Evolutionary conservation across 176 grass and related monocot species (phyloP).

Genomic region (Miscanthus lutarioriparius): DNA sequence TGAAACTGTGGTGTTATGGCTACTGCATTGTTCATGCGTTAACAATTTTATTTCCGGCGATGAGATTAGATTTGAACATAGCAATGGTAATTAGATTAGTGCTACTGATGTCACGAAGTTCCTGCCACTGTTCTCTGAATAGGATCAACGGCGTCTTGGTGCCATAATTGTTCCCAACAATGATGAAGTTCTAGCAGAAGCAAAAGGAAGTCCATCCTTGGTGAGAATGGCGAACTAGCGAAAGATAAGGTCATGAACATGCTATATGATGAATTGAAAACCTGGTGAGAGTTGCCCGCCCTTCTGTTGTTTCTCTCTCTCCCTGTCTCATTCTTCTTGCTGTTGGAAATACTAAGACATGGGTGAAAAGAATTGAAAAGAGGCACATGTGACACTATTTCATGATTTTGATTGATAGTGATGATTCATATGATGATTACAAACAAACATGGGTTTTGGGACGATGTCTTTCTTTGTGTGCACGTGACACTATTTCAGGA

Average conservation of each 20-base stretch:
- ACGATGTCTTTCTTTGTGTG: neutral
- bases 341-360: neutral
- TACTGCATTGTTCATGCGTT: neutral
- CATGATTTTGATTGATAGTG: neutral
- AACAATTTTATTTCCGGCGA: neutral
- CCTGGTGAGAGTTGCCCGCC: constrained; percentile 48
- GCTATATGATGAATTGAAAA: constrained; percentile 68
- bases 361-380: neutral
- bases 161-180: constrained; percentile 90
- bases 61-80: constrained; percentile 1
- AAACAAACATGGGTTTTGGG: neutral
- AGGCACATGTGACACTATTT: neutral
- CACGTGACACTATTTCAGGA: neutral
- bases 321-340: neutral
- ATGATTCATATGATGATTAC: neutral
- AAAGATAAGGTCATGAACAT: constrained; percentile 61
- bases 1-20: neutral
- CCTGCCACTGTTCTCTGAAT: constrained; percentile 20
- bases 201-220: constrained; percentile 45
- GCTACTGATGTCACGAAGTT: neutral
- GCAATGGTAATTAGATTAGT: neutral
- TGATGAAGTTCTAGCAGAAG: constrained; percentile 64
- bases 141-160: constrained; percentile 81
- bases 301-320: neutral
- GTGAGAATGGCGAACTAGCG: constrained; percentile 32